These are phyloP conservation scores for Calendula officinalis DNA, from an alignment of 129 eudicot species.

Conservation along the genomic window DNA sequence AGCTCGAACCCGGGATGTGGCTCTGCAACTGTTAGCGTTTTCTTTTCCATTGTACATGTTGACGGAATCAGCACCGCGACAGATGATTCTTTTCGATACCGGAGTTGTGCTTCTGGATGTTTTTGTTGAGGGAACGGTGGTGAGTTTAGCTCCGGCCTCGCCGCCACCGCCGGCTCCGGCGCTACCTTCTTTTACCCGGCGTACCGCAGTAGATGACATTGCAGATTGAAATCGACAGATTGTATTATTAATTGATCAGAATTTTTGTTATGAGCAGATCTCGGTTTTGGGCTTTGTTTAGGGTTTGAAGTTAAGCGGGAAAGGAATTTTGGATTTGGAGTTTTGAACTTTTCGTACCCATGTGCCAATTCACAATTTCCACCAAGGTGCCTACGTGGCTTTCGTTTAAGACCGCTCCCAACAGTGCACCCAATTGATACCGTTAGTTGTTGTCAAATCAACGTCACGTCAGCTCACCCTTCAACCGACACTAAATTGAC, in stretches of 20 bases:
- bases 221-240: too few species aligned
- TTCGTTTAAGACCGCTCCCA: too few species aligned
- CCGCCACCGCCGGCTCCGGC: slow-evolving; percentile 31
- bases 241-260: too few species aligned
- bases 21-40: slow-evolving; percentile 35
- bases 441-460: too few species aligned
- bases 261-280: neutral
- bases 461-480: too few species aligned
- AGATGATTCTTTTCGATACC: too few species aligned
- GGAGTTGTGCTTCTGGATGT: slow-evolving; percentile 60
- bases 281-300: neutral
- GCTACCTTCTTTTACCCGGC: slow-evolving; percentile 51
- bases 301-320: slow-evolving; percentile 28
- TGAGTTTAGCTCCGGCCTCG: slow-evolving; percentile 32
- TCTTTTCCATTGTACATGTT: slow-evolving; percentile 56
- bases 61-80: slow-evolving; percentile 19
- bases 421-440: too few species aligned
- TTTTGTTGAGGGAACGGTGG: slow-evolving; percentile 33
- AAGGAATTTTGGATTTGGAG: slow-evolving; percentile 13
- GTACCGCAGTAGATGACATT: slow-evolving; percentile 51
- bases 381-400: slow-evolving; percentile 1
- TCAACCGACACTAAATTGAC: too few species aligned
- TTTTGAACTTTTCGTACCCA: slow-evolving; percentile 14
- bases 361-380: neutral
- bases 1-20: slow-evolving; percentile 52